A percentile compares a stretch with the other conserved stretches of the same genome.
Evolutionary conservation across 2,329 filamentous ascomycete genomes (phyloP).

Genomic region (Trematosphaeria pertusa): DNA sequence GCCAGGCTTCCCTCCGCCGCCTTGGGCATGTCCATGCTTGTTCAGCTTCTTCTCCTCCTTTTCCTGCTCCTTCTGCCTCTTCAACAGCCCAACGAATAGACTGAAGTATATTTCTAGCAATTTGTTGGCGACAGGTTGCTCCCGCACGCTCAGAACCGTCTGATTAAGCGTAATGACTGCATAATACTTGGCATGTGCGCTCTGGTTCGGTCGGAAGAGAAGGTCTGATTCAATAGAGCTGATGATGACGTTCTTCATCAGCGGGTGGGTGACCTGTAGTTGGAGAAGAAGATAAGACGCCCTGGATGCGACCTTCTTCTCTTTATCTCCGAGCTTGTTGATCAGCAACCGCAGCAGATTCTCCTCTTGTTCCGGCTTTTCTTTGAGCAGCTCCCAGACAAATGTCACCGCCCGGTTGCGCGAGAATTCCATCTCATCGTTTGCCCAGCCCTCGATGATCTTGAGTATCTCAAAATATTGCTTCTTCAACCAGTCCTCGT

Average conservation of each 20-base stretch:
- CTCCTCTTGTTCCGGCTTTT: slow-evolving; percentile 96
- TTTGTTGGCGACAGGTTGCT: slow-evolving; percentile 79
- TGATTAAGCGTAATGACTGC: slow-evolving; percentile 97
- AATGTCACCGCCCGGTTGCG: slow-evolving; percentile 88
- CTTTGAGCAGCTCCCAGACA: slow-evolving; percentile 87
- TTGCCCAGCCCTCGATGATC: slow-evolving; percentile 89
- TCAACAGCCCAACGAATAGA: slow-evolving; percentile 82
- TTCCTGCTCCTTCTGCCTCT: slow-evolving; percentile 59
- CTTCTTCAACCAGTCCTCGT: slow-evolving; percentile 93
- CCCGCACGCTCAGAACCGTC: slow-evolving; percentile 85
- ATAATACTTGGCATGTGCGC: slow-evolving; percentile 89
- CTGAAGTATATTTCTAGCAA: slow-evolving; percentile 92
- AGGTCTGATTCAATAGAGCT: slow-evolving; percentile 86
- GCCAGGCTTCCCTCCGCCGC: slow-evolving; percentile 61
- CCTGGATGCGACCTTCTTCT: slow-evolving; percentile 93
- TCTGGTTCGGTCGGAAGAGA: slow-evolving; percentile 86
- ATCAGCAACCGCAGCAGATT: slow-evolving; percentile 90
- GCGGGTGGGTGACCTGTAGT: slow-evolving; percentile 83
- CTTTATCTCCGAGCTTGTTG: slow-evolving; percentile 95
- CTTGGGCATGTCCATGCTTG: slow-evolving; percentile 60
- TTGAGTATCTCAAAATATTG: slow-evolving; percentile 94
- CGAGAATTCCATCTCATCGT: slow-evolving; percentile 94
- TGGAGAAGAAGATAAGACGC: slow-evolving; percentile 94
- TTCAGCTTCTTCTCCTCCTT: slow-evolving; percentile 53
- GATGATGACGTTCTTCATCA: slow-evolving; percentile 92